A percentile compares a stretch with the other conserved stretches of the same genome.
phyloP scores from a whole-genome alignment of 2,329 filamentous ascomycete species.

The Xenosphaeropsis pyriputrescens region DNA sequence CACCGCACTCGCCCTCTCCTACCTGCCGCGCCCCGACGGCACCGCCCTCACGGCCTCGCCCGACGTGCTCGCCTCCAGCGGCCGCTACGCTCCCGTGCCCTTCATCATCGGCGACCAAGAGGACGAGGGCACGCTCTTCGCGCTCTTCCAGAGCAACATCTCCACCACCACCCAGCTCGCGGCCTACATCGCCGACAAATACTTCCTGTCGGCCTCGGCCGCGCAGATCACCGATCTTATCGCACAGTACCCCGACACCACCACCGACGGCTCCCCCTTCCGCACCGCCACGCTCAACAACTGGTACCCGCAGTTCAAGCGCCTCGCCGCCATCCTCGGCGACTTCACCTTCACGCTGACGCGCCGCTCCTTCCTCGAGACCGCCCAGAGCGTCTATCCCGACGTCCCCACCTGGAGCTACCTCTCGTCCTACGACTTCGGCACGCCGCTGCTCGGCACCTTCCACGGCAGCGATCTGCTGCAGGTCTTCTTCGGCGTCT shows the following conservation, averaged over 20 bases:
- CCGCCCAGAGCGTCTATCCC: constrained; percentile 30
- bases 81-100: constrained; percentile 42
- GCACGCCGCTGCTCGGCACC: constrained; percentile 58
- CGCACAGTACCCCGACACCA: constrained; percentile 39
- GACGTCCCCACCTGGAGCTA: constrained; percentile 59
- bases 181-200: constrained; percentile 42
- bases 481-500: constrained; percentile 51
- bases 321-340: constrained; percentile 59
- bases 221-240: constrained; percentile 40
- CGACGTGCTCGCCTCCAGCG: constrained; percentile 35
- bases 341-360: constrained; percentile 63
- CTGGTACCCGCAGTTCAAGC: constrained; percentile 64
- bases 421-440: constrained; percentile 56
- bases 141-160: constrained; percentile 54
- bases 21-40: constrained; percentile 61
- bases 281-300: constrained; percentile 54
- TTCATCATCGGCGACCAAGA: constrained; percentile 63
- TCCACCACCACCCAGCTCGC: constrained; percentile 43
- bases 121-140: constrained; percentile 66
- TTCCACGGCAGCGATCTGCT: constrained; percentile 60
- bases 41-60: constrained; percentile 44
- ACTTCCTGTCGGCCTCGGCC: constrained; percentile 41
- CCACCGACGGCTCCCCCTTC: constrained; percentile 50
- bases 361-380: constrained; percentile 46
- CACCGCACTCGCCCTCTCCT: constrained; percentile 53